Conservation (phyloP, 495 filamentous ascomycete species). For the Penicillium riverlandense region DNA sequence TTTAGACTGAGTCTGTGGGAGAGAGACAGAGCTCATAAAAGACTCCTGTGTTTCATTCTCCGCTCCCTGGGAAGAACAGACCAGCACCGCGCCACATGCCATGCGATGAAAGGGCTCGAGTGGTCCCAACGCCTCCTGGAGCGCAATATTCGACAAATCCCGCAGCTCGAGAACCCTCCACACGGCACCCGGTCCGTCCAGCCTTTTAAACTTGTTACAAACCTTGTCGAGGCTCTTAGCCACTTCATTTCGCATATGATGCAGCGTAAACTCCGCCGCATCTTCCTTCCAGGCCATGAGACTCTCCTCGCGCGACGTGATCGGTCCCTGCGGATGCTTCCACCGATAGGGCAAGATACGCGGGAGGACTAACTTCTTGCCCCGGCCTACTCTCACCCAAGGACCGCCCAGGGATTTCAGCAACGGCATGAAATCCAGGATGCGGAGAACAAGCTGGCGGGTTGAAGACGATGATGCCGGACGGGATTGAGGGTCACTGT, state of each 20-base stretch:
- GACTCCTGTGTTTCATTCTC: not conserved
- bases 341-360: slow-evolving; percentile 28
- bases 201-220: slow-evolving; percentile 11
- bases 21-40: slow-evolving; percentile 18
- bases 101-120: slow-evolving; percentile 21
- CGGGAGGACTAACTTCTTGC: slow-evolving; percentile 12
- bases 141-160: slow-evolving; percentile 16
- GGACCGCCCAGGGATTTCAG: slow-evolving; percentile 12
- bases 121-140: slow-evolving; percentile 16
- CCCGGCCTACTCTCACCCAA: not conserved
- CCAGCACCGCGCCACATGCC: slow-evolving; percentile 23
- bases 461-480: too few relatives aligned
- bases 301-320: slow-evolving; percentile 15
- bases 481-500: not conserved
- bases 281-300: slow-evolving; percentile 55
- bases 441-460: slow-evolving; percentile 18
- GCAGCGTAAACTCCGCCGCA: slow-evolving; percentile 56
- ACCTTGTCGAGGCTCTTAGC: slow-evolving; percentile 28
- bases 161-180: slow-evolving; percentile 25
- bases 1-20: slow-evolving; percentile 21
- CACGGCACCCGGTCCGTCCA: slow-evolving; percentile 19
- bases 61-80: slow-evolving; percentile 14
- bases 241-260: slow-evolving; percentile 42
- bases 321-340: slow-evolving; percentile 26
- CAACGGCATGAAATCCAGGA: slow-evolving; percentile 21